Evolutionary conservation across 139 green algal genomes (phyloP), one percentile per base, ranked within the genome.

Genomic region (Tetraselmis chui): DNA sequence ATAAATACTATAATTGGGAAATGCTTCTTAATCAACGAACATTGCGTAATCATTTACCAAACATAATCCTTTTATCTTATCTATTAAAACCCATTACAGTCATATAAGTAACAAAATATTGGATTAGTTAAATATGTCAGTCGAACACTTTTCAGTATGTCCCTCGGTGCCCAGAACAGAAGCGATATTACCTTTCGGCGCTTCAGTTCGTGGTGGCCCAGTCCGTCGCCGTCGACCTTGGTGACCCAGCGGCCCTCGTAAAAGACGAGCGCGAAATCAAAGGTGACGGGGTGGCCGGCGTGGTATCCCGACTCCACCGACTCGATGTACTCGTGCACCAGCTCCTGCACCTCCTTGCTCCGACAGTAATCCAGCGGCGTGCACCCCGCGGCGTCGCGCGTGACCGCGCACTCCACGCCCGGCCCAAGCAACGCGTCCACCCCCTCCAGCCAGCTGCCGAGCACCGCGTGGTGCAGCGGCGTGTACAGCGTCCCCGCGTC

Each of bases 251-350:
- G 2, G 23, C 84, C 84, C 29, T 87, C 80, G 80, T 87, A 58
- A 75, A 87, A 87, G n/a, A 87, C 77, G 31, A 87, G n/a, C 18
- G 59, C 84, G 25, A 84, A 83, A 28, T 74, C 31, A 45, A 87
- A 87, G 24, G 32, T 75, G 28, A 87, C 75, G 1, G 84, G 84
- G 79, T 87, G 76, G 25, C 32, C 75, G 2, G 28, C 27, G 32
- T 27, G n/a, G 67, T 32, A 84, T n/a, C 28, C 31, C 1, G 80
- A 75, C 75, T 87, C 29, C 80, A 76, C 1, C 30, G 30, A 28
- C 32, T 77, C 79, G 18, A 84, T 28, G 80, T 84, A 82, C 25
- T 84, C 84, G 26, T 75, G 76, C 2, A 87, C n/a, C 24, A 82
- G 32, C 79, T 84, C 79, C 11, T 77, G 25, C 25, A 87, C 78